Conservation (phyloP, 2,329 filamentous ascomycete species). For the Stagonosporopsis vannaccii region DNA sequence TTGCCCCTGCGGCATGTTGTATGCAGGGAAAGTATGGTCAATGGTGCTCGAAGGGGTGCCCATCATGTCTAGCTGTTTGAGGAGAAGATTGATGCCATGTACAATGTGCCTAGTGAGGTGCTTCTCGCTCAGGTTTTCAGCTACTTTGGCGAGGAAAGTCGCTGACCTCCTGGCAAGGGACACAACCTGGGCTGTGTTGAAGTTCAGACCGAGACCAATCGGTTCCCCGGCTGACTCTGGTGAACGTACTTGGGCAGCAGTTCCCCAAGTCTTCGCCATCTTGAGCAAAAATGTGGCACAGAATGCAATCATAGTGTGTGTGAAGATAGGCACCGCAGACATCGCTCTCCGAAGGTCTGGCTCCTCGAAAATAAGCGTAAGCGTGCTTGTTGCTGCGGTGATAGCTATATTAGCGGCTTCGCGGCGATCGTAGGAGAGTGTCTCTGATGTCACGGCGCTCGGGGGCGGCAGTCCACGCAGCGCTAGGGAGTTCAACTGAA, state of each 20-base stretch:
- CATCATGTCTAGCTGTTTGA: slow-evolving; percentile 36
- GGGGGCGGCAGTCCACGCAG: slow-evolving; percentile 52
- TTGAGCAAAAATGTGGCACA: slow-evolving; percentile 61
- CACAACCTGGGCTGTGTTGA: slow-evolving; percentile 41
- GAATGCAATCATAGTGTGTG: slow-evolving; percentile 62
- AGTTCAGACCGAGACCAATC: slow-evolving; percentile 38
- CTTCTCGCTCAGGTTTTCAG: slow-evolving; percentile 40
- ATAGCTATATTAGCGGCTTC: slow-evolving; percentile 53
- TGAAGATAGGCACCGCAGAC: slow-evolving; percentile 58
- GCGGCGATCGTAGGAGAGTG: slow-evolving; percentile 54
- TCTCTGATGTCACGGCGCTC: slow-evolving; percentile 54
- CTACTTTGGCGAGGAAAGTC: slow-evolving; percentile 36
- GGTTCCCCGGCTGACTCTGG: slow-evolving; percentile 38
- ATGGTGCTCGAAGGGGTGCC: slow-evolving; percentile 26
- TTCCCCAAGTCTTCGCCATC: slow-evolving; percentile 56
- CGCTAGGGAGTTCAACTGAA: slow-evolving; percentile 60
- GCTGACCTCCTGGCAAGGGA: slow-evolving; percentile 36
- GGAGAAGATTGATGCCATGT: slow-evolving; percentile 36
- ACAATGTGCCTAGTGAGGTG: slow-evolving; percentile 42
- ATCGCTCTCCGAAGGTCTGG: slow-evolving; percentile 53
- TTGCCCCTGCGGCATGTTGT: slow-evolving; percentile 7
- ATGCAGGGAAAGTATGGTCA: slow-evolving; percentile 13
- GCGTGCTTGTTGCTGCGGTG: slow-evolving; percentile 56
- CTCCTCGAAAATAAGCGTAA: slow-evolving; percentile 57
- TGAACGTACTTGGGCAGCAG: slow-evolving; percentile 38